Percentiles rank a stretch among this genome's conserved stretches.
Evolutionary conservation across 306 rosid genomes (phyloP).

Genomic region (Pachyrhizus erosus): DNA sequence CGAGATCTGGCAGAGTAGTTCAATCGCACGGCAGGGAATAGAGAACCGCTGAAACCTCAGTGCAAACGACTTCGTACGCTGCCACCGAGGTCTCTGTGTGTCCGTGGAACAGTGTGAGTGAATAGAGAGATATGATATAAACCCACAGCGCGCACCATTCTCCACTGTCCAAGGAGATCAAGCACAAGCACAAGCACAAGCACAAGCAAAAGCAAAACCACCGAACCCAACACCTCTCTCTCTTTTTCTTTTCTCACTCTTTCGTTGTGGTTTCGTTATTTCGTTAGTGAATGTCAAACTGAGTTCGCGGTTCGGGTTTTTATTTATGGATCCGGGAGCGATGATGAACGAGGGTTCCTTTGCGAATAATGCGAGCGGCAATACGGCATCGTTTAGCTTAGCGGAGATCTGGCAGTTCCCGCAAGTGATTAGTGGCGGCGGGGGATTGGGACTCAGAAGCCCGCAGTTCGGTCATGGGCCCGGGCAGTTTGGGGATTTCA

Average conservation of each 20-base stretch:
- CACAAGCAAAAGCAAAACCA: too few relatives aligned
- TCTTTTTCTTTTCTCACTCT: not conserved
- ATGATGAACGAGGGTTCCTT: conserved; percentile 64
- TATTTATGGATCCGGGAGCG: conserved; percentile 68
- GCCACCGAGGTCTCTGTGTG: conserved; percentile 60
- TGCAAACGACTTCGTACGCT: conserved; percentile 58
- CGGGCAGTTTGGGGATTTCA: conserved; percentile 62
- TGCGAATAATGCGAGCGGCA: conserved; percentile 51
- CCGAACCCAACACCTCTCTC: conserved; percentile 18
- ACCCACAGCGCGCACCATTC: conserved; percentile 62
- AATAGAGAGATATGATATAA: conserved; percentile 34
- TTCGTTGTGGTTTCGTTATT: not conserved
- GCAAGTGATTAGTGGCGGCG: conserved; percentile 50
- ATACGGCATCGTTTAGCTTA: conserved; percentile 65
- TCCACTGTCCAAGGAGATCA: conserved; percentile 71
- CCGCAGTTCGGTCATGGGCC: conserved; percentile 58
- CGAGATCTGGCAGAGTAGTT: rapidly evolving
- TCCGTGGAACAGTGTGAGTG: conserved; percentile 48
- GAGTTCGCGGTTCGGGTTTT: not conserved
- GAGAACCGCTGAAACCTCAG: conserved; percentile 61
- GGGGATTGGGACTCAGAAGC: conserved; percentile 63
- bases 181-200: too few relatives aligned
- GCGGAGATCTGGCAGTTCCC: conserved; percentile 89
- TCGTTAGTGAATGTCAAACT: conserved; percentile 1
- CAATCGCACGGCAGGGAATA: conserved; percentile 43